Evolutionary conservation across 441 rosid genomes (phyloP), one percentile per base, ranked within the genome.

Genomic region (Populus hybrid): DNA sequence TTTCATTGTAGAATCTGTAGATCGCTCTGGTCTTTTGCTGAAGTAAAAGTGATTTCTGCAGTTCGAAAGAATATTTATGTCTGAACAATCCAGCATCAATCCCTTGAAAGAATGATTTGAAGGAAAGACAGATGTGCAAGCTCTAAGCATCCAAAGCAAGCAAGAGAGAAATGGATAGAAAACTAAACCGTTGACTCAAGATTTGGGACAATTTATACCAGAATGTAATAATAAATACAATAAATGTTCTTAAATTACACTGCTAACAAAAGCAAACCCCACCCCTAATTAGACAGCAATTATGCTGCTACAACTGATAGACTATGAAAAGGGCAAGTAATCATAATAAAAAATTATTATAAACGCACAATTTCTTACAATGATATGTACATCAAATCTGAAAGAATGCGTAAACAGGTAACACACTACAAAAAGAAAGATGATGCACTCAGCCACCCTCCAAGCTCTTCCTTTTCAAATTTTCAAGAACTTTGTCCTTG

Each of bases 401-500:
- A 85, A 85, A 72, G 83, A 88, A 86, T 85, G 90, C 88, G 78
- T 76, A 35, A 79, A 78, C 76, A 70, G 23, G 12, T 20, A 73
- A 78, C 80, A n/a, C n/a, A n/a, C n/a, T n/a, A n/a, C n/a, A n/a
- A n/a, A n/a, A n/a, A n/a, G n/a, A n/a, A n/a, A n/a, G 74, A 36
- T 63, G 64, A 53, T 53, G 61, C 7, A 53, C 61, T 53, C 28
- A 80, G 77, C 71, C 77, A 40, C 36, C 71, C 72, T 78, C 79
- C 79, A 68, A 45, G 68, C 75, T 53, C 82, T 71, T 72, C 67
- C 61, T 29, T 6, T 18, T 6, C n/a, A 53, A 53, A 1, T 53
- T 66, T 81, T 89, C 80, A 89, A 68, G 88, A 88, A 68, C 78
- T 87, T 84, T 91, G 98, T 73, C 94, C 85, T 80, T 92, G 92